These are phyloP conservation scores for Saccharum officinarum DNA, from an alignment of 176 grass and related monocot species.

Conservation along the genomic window DNA sequence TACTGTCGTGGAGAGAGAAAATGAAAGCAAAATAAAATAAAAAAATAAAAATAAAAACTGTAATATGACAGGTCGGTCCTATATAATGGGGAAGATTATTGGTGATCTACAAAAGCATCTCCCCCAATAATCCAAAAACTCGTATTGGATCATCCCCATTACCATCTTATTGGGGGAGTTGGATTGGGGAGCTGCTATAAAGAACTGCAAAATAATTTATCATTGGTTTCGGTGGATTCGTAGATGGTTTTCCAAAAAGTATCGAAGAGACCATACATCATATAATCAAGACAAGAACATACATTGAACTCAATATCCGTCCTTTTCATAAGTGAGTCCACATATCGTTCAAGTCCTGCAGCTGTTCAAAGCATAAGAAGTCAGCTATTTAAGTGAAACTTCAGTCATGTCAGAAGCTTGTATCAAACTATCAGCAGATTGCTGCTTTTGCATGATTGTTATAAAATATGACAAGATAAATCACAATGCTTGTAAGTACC, in stretches of 20 bases:
- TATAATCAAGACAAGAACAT: slow-evolving; percentile 38
- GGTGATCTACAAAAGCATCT: no score
- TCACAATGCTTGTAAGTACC: background rate
- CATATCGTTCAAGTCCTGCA: slow-evolving; percentile 80
- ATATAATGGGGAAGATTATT: no score
- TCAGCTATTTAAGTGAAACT: slow-evolving; percentile 27
- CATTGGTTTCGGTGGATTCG: background rate
- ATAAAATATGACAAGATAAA: slow-evolving; percentile 27
- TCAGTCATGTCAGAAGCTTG: slow-evolving; percentile 5
- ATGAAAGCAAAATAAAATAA: no score
- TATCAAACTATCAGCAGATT: slow-evolving; percentile 11
- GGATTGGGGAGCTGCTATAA: no score
- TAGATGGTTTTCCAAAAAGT: background rate
- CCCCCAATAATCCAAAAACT: no score
- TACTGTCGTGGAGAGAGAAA: no score
- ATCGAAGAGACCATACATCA: slow-evolving; percentile 12
- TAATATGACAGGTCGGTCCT: no score
- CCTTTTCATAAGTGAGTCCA: slow-evolving; percentile 66
- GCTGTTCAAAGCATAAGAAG: slow-evolving; percentile 64
- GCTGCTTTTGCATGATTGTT: background rate
- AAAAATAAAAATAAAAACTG: no score
- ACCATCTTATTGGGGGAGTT: no score
- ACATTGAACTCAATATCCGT: slow-evolving; percentile 84
- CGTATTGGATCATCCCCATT: no score
- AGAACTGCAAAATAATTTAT: background rate